Evolutionary conservation across 148 eudicot genomes (phyloP).

Genomic region (Arctostaphylos glauca): DNA sequence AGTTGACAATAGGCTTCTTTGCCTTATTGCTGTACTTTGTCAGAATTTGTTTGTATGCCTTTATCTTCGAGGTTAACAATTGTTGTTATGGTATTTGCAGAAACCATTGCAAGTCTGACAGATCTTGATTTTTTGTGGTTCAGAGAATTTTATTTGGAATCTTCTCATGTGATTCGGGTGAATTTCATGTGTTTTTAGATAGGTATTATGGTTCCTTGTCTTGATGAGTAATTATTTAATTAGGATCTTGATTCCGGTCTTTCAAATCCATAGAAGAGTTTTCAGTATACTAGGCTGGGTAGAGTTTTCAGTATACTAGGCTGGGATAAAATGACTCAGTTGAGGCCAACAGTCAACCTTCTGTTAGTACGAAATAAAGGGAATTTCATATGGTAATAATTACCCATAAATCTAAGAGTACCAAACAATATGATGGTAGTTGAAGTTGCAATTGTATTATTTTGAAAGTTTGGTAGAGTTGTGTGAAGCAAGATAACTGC

Average conservation of each 20-base stretch:
- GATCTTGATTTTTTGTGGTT: conserved; percentile 98
- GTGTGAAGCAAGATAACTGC: not conserved
- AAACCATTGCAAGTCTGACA: conserved; percentile 72
- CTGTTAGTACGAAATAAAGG: not conserved
- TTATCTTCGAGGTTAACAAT: not conserved
- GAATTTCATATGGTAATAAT: too few relatives aligned
- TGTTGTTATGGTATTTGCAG: conserved; percentile 47
- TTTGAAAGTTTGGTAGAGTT: too few relatives aligned
- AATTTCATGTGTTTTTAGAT: conserved; percentile 8
- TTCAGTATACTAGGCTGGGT: not conserved
- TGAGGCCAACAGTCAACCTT: not conserved
- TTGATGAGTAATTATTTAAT: conserved; percentile 7
- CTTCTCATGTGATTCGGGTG: conserved; percentile 99
- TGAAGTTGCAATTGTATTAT: not conserved
- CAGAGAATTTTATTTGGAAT: conserved; percentile 96
- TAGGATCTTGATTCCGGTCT: not conserved
- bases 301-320: too few relatives aligned
- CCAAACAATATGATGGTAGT: not conserved
- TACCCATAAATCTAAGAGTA: not conserved
- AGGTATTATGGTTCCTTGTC: not conserved
- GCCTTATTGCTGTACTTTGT: not conserved
- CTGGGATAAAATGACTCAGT: too few relatives aligned
- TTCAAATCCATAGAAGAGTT: not conserved
- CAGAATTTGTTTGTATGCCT: not conserved
- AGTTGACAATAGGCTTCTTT: not conserved